Percentiles rank a stretch among this genome's conserved stretches.
phyloP scores from a whole-genome alignment of 441 rosid genomes.

The Hura crepitans region DNA sequence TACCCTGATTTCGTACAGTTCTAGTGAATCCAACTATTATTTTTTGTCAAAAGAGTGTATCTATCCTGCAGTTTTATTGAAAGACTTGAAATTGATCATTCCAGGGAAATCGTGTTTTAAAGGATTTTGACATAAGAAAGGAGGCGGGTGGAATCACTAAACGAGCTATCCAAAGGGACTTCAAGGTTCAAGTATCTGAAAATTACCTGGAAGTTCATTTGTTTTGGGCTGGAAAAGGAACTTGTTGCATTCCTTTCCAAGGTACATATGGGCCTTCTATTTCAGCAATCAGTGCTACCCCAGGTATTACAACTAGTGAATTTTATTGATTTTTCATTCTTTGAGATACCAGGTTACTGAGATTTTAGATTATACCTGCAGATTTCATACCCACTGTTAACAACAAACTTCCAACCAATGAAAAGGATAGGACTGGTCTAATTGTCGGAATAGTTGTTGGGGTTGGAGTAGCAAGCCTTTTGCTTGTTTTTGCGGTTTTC shows the following conservation, averaged over 20 bases:
- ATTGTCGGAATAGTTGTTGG: slow-evolving; percentile 56
- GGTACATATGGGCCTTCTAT: slow-evolving; percentile 32
- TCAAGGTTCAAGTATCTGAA: slow-evolving; percentile 42
- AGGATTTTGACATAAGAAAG: slow-evolving; percentile 38
- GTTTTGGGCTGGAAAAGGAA: slow-evolving; percentile 9
- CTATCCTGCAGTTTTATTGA: background rate
- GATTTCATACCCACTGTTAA: slow-evolving; percentile 59
- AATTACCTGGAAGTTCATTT: slow-evolving; percentile 61
- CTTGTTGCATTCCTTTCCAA: slow-evolving; percentile 6
- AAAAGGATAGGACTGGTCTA: slow-evolving; percentile 34
- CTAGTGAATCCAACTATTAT: background rate
- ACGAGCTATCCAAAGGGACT: slow-evolving; percentile 24
- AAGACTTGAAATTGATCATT: slow-evolving; percentile 7
- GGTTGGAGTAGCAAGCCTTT: slow-evolving; percentile 35
- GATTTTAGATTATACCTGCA: slow-evolving; percentile 26
- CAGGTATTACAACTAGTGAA: slow-evolving; percentile 34
- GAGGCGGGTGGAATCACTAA: slow-evolving; percentile 7
- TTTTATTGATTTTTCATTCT: background rate
- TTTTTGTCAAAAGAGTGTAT: background rate
- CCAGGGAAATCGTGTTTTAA: slow-evolving; percentile 45
- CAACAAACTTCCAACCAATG: slow-evolving; percentile 32
- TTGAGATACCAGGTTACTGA: slow-evolving; percentile 17
- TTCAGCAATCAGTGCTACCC: slow-evolving; percentile 55
- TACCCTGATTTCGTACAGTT: background rate
- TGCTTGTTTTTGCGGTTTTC: slow-evolving; percentile 27